Percentiles rank a stretch among this genome's conserved stretches.
Conservation (phyloP, 140 eudicot species). For the Stevia rebaudiana region DNA sequence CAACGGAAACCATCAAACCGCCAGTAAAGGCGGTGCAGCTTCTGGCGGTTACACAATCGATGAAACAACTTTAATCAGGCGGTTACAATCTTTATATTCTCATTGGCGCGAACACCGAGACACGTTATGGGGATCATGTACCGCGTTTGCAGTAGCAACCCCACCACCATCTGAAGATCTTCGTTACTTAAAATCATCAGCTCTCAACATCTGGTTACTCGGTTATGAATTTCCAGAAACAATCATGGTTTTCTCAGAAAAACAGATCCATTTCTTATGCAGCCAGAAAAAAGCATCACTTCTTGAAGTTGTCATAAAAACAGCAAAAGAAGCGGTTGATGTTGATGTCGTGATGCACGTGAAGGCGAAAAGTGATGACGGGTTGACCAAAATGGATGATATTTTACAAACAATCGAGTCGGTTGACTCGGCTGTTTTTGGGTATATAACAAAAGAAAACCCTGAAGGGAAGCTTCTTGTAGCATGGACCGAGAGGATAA, state of each 20-base stretch:
- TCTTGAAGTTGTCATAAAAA: constrained; percentile 29
- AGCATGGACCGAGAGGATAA: constrained; percentile 32
- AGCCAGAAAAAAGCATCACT: constrained; percentile 37
- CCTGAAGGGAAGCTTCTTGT: constrained; percentile 46
- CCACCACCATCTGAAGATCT: constrained; percentile 46
- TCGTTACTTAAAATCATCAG: constrained; percentile 40
- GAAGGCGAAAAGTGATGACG: constrained; percentile 34
- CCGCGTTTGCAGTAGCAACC: constrained; percentile 38
- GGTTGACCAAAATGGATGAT: constrained; percentile 29
- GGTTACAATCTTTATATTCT: constrained; percentile 33
- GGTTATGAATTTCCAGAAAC: constrained; percentile 51
- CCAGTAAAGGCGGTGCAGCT: constrained; percentile 20
- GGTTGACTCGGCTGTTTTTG: constrained; percentile 31
- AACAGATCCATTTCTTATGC: constrained; percentile 45
- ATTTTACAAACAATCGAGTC: constrained; percentile 24
- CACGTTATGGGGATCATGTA: constrained; percentile 39
- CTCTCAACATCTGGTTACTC: constrained; percentile 42
- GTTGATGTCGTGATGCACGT: constrained; percentile 47
- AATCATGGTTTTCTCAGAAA: constrained; percentile 39
- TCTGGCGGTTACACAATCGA: constrained; percentile 29
- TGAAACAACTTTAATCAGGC: constrained; percentile 11
- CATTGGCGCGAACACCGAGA: constrained; percentile 36
- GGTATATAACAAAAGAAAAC: constrained; percentile 36
- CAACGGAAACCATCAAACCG: constrained; percentile 23
- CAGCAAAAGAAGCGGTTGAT: constrained; percentile 36